phyloP scores from a whole-genome alignment of 805 yeast species.

The Pichia exigua region DNA sequence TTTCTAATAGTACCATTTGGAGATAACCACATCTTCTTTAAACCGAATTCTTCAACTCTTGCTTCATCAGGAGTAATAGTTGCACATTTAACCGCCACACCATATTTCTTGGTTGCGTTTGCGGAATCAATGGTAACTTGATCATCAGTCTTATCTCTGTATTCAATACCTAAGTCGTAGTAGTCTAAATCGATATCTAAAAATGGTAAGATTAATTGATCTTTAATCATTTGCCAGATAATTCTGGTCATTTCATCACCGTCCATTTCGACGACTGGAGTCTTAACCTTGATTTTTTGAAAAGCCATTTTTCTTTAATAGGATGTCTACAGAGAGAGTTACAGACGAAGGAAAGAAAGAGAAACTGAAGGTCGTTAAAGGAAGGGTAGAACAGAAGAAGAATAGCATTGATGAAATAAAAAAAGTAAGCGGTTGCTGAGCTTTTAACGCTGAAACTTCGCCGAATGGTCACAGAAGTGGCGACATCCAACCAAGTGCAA shows the following conservation, averaged over 20 bases:
- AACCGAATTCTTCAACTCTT: slow-evolving; percentile 80
- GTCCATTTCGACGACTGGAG: slow-evolving; percentile 93
- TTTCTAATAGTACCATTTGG: slow-evolving; percentile 97
- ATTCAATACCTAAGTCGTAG: slow-evolving; percentile 81
- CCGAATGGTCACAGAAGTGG: neutral
- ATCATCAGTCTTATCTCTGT: slow-evolving; percentile 84
- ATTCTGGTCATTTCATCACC: slow-evolving; percentile 98
- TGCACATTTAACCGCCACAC: slow-evolving; percentile 95
- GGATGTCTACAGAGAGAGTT: neutral
- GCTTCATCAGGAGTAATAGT: slow-evolving; percentile 98
- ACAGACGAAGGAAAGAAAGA: neutral
- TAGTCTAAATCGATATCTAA: slow-evolving; percentile 83
- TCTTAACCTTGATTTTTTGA: slow-evolving; percentile 66
- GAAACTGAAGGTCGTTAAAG: no score
- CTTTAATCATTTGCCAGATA: slow-evolving; percentile 88
- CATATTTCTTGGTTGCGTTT: slow-evolving; percentile 76
- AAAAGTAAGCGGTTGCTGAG: neutral
- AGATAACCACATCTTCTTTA: slow-evolving; percentile 95
- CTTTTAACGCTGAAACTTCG: neutral
- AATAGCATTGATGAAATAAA: neutral
- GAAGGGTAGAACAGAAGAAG: neutral
- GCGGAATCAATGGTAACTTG: slow-evolving; percentile 87
- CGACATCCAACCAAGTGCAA: neutral
- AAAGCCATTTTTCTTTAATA: slow-evolving; percentile 14
- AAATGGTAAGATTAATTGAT: slow-evolving; percentile 77